These are phyloP conservation scores for Trichomonas gallinae DNA, from an alignment of 208 protist genomes.

Conservation along the genomic window DNA sequence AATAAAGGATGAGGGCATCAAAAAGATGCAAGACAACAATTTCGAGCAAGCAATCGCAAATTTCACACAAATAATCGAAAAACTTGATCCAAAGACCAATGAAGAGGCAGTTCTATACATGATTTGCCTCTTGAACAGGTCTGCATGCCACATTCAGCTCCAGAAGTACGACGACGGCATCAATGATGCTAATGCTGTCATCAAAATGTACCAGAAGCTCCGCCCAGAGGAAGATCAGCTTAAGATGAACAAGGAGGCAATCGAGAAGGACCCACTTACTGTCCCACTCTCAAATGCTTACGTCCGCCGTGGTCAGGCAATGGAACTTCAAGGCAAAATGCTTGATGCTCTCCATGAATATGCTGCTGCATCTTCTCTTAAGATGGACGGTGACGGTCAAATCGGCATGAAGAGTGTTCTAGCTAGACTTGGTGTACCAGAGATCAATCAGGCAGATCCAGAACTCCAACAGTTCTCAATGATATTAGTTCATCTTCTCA, in stretches of 20 bases:
- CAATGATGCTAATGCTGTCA: background rate
- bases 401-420: background rate
- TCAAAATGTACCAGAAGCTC: background rate
- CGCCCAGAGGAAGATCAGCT: background rate
- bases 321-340: background rate
- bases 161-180: background rate
- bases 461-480: background rate
- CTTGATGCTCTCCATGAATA: background rate
- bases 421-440: background rate
- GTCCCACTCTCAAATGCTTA: background rate
- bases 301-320: background rate
- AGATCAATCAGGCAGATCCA: background rate
- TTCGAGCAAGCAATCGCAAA: background rate
- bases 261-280: background rate
- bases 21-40: background rate
- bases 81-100: background rate
- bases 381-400: background rate
- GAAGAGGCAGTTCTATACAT: background rate
- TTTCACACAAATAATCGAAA: background rate
- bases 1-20: background rate
- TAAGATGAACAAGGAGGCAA: background rate
- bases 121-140: background rate
- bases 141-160: background rate
- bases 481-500: background rate
- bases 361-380: background rate